phyloP scores from a whole-genome alignment of 1,284 basidiomycete species.

The Cerioporus squamosus region DNA sequence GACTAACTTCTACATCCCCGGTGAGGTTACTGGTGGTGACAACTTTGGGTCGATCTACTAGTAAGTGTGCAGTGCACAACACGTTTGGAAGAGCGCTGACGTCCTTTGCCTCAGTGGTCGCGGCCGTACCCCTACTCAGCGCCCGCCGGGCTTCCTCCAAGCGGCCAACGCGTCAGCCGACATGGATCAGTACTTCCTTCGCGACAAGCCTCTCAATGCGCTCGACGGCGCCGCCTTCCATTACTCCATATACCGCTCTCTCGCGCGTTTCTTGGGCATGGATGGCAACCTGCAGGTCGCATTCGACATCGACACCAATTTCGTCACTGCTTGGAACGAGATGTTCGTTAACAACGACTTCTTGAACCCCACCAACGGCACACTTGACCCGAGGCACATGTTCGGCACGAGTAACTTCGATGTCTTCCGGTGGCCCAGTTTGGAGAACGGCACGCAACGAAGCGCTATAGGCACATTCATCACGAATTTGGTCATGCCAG shows the following conservation, averaged over 20 bases:
- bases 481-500: slow-evolving; percentile 82
- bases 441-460: slow-evolving; percentile 81
- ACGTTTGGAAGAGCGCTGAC: not conserved
- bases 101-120: slow-evolving; percentile 61
- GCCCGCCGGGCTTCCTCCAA: slow-evolving; percentile 64
- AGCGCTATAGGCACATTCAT: slow-evolving; percentile 80
- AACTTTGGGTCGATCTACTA: slow-evolving; percentile 86
- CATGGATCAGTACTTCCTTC: slow-evolving; percentile 79
- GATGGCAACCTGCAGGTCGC: slow-evolving; percentile 90
- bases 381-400: slow-evolving; percentile 85
- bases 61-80: slow-evolving; percentile 45
- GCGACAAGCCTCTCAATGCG: slow-evolving; percentile 60
- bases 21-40: slow-evolving; percentile 95
- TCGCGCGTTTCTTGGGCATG: slow-evolving; percentile 88
- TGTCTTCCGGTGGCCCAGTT: slow-evolving; percentile 88
- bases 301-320: slow-evolving; percentile 81
- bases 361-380: slow-evolving; percentile 69
- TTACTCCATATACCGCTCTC: slow-evolving; percentile 87
- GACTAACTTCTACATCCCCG: slow-evolving; percentile 86
- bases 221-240: slow-evolving; percentile 88
- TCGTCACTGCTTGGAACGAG: slow-evolving; percentile 86
- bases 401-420: slow-evolving; percentile 92
- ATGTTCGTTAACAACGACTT: slow-evolving; percentile 90
- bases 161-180: slow-evolving; percentile 67
- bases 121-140: slow-evolving; percentile 77